Base-by-base conservation (phyloP, 2,329 filamentous ascomycete genomes). In the Rutstroemia sp. region DNA sequence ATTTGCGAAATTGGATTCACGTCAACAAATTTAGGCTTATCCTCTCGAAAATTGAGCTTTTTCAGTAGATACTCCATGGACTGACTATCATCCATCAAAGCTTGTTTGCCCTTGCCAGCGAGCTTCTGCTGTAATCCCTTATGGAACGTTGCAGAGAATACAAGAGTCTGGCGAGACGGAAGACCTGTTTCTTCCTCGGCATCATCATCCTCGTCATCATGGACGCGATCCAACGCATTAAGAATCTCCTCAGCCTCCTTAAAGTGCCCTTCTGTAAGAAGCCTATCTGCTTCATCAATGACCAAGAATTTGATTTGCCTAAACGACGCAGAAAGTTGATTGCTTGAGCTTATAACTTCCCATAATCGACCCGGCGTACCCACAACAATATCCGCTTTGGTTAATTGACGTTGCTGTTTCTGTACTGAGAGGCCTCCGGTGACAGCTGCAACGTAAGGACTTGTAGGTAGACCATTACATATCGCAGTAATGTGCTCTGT, bases 111-210 rank as follows among this genome's bases (percentile, higher is more conserved):
- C 70, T 91, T 95, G 25, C 90, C 88, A 1, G 88, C 84, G 12
- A 99, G 79, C 71, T 96, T 97, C 65, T 92, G 89, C 69, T 97
- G 92, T 30, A 99, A 74, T 0, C 86, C 86, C 67, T 92, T 92
- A 69, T 95, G 88, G 71, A 99, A 96, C 0, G 94, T 99, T 0
- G 94, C 94, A 0, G 94, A 97, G 71, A 99, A 99, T 19, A 99
- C 90, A 0, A 99, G 80, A 0, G 92, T 97, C 69, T 99, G 94
- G 42, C 92, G 77, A 16, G 80, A 67, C 44, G 75, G 69, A 10
- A 71, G 62, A 57, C 71, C 66, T 0, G 75, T 72, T 9, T 79
- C 75, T 4, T 79, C 75, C 2, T 76, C 73, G 34, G 75, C 72
- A 7, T 78, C 75, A 4, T 79, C 75, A 2, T 75, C 71, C 5